These are phyloP conservation scores for Citrullus colocynthis DNA, from an alignment of 306 rosid genomes.

Conservation along the genomic window DNA sequence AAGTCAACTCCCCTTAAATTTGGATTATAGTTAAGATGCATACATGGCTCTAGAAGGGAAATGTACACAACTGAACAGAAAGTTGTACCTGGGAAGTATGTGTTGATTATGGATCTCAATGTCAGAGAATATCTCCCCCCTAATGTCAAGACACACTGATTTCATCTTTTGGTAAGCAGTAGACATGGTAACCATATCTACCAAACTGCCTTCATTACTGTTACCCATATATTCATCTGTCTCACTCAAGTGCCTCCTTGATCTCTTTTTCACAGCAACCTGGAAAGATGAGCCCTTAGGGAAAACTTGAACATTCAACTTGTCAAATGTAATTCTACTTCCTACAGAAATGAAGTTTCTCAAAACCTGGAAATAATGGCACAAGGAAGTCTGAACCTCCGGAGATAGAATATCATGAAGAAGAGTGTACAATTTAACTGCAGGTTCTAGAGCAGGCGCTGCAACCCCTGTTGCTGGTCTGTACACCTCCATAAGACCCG, in stretches of 20 bases:
- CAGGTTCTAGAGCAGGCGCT: slow-evolving; percentile 88
- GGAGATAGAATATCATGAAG: slow-evolving; percentile 94
- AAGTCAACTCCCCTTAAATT: neutral
- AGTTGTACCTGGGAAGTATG: slow-evolving; percentile 83
- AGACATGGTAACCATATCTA: slow-evolving; percentile 42
- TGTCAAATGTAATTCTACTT: slow-evolving; percentile 10
- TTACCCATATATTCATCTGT: slow-evolving; percentile 77
- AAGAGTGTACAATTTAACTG: slow-evolving; percentile 77
- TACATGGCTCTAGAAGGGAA: neutral
- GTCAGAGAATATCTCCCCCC: slow-evolving; percentile 67
- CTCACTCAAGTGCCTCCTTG: slow-evolving; percentile 72
- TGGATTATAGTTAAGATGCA: neutral
- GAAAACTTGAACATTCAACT: slow-evolving; percentile 2
- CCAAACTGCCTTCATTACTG: slow-evolving; percentile 51
- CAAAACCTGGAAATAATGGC: slow-evolving; percentile 93
- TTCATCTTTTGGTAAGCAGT: slow-evolving; percentile 90
- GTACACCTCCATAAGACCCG: slow-evolving; percentile 71
- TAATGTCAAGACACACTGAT: slow-evolving; percentile 51
- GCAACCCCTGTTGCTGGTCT: slow-evolving; percentile 58
- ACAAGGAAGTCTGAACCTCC: slow-evolving; percentile 78
- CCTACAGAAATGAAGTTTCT: slow-evolving; percentile 10
- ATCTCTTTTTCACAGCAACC: slow-evolving; percentile 93
- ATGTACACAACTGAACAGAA: neutral
- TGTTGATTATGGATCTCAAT: slow-evolving; percentile 84
- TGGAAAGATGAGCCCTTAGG: slow-evolving; percentile 22